Percentiles rank a stretch among this genome's conserved stretches.
phyloP scores from a whole-genome alignment of 495 filamentous ascomycete species.

The Podospora australis region DNA sequence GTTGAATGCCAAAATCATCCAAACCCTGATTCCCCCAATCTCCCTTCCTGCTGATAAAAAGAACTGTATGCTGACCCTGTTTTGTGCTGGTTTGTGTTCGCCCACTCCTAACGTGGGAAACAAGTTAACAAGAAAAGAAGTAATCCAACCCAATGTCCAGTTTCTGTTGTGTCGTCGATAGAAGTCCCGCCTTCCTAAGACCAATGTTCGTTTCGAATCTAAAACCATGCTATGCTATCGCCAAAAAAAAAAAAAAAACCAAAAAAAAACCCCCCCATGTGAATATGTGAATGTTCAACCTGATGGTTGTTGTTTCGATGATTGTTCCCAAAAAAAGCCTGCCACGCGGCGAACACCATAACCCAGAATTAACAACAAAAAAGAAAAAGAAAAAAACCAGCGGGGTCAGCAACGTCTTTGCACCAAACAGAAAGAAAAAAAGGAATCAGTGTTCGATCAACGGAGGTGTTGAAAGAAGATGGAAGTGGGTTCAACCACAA shows the following conservation, averaged over 20 bases:
- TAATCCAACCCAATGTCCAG: constrained; percentile 26
- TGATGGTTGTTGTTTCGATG: constrained; percentile 6
- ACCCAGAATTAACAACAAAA: constrained; percentile 3
- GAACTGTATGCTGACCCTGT: constrained; percentile 24
- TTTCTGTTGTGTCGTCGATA: constrained; percentile 8
- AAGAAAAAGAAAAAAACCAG: constrained; percentile 17
- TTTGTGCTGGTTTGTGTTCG: constrained; percentile 13
- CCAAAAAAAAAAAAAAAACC: constrained; percentile 8
- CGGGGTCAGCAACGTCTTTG: constrained; percentile 23
- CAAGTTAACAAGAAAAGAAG: constrained; percentile 3
- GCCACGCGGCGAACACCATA: background rate
- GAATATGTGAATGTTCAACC: constrained; percentile 5
- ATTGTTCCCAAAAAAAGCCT: background rate
- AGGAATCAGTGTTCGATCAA: constrained; percentile 13
- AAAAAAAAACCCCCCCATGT: background rate
- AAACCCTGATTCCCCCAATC: too few relatives aligned
- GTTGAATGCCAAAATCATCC: constrained; percentile 26
- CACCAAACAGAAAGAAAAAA: constrained; percentile 10
- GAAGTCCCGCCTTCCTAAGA: constrained; percentile 6
- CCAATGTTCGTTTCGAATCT: constrained; percentile 23
- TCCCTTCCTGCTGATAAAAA: too few relatives aligned
- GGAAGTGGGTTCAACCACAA: constrained; percentile 47
- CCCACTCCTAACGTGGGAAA: constrained; percentile 4
- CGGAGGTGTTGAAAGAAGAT: constrained; percentile 15
- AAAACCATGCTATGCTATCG: constrained; percentile 29